These are phyloP conservation scores for Immersiporthe knoxdaviesiana DNA, from an alignment of 2,329 filamentous ascomycete species.

Conservation along the genomic window DNA sequence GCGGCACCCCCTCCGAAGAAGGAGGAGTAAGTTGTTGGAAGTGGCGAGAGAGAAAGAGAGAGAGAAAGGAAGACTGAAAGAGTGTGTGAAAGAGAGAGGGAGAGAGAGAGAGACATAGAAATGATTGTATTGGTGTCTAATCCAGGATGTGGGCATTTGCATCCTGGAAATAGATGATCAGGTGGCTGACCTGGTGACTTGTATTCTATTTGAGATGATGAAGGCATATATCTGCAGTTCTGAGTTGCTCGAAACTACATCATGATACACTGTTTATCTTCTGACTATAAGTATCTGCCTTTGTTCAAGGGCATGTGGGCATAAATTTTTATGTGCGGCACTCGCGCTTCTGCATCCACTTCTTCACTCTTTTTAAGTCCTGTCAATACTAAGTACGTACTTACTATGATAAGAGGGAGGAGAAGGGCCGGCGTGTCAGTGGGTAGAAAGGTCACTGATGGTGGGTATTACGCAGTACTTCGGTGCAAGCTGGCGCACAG, in stretches of 20 bases:
- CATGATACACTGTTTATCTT: neutral
- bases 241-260: neutral
- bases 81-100: no score
- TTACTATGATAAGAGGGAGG: no score
- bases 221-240: neutral
- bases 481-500: neutral
- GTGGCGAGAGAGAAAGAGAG: neutral
- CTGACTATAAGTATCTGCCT: neutral
- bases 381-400: no score
- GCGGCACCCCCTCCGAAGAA: conserved; percentile 56
- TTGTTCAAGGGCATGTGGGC: neutral
- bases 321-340: neutral
- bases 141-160: neutral
- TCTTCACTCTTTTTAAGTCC: neutral
- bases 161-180: neutral
- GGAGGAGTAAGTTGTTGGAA: conserved; percentile 34
- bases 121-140: neutral
- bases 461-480: neutral
- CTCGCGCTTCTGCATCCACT: neutral
- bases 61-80: neutral
- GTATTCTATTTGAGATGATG: neutral
- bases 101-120: no score
- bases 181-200: neutral
- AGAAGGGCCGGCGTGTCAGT: neutral
- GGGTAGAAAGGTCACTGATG: neutral